Percentiles rank a stretch among this genome's conserved stretches.
phyloP scores from a whole-genome alignment of 495 filamentous ascomycete species.

The Venustampulla echinocandica region DNA sequence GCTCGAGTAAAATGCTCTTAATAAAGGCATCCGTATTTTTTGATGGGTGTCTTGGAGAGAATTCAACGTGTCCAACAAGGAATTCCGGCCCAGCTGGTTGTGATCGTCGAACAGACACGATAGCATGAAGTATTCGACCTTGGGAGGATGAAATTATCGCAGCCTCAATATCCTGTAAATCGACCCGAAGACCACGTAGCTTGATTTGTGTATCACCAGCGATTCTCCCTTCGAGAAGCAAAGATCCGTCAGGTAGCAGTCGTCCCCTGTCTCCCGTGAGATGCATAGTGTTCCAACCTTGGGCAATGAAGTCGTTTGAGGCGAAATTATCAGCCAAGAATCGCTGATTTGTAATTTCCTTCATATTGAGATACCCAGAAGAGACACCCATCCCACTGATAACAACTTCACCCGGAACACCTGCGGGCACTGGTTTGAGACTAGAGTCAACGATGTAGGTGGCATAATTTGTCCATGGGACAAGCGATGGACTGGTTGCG shows the following conservation, averaged over 20 bases:
- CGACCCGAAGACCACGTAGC: conserved; percentile 42
- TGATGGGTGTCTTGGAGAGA: no score
- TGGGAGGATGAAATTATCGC: conserved; percentile 24
- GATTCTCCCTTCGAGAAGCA: conserved; percentile 30
- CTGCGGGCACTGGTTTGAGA: conserved; percentile 27
- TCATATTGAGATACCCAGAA: conserved; percentile 30
- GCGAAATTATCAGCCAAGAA: conserved; percentile 18
- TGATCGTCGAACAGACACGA: conserved; percentile 25
- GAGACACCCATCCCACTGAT: conserved; percentile 35
- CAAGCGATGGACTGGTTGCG: neutral
- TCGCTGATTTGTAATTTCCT: conserved; percentile 20
- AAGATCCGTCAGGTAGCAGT: conserved; percentile 24
- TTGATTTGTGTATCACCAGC: conserved; percentile 43
- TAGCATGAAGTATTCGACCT: conserved; percentile 25
- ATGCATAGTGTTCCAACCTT: conserved; percentile 19
- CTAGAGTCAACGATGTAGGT: conserved; percentile 35
- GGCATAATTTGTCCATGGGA: conserved; percentile 23
- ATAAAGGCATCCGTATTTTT: neutral
- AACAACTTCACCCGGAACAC: conserved; percentile 33
- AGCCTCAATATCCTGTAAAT: conserved; percentile 40
- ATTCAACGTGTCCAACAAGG: neutral
- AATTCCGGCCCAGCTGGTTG: neutral
- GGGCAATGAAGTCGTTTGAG: neutral
- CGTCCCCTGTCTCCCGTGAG: conserved; percentile 20
- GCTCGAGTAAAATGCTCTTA: neutral